Base-by-base conservation (phyloP, 108 stramenopile species). In the Cyclotella kingstonii region DNA sequence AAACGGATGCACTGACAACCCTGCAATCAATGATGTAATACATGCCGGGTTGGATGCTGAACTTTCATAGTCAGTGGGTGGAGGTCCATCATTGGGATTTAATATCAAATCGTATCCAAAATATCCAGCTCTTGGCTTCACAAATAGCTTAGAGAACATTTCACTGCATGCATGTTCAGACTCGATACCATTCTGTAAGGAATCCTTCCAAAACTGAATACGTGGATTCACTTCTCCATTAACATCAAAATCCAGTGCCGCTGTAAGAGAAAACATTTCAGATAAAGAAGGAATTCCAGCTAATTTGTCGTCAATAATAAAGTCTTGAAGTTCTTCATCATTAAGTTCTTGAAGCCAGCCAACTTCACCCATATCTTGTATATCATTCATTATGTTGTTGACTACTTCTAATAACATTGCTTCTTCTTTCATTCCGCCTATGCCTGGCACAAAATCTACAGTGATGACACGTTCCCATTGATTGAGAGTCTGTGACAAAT, bases 331-430 rank as follows among this genome's bases (percentile, higher is more conserved):
- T 11, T 54, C 53, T 11, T 42, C 46, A 8, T 38, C 46, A 9
- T 55, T 43, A 38, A 56, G 23, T 0, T 31, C 21, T 22, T 36
- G 28, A 7, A 61, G 35, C 63, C 64, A 66, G 15, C 73, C 73
- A 26, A 75, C 65, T 58, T 75, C 73, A 3, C 56, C 75, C 69
- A 76, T 70, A 36, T 71, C 75, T 52, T 71, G 69, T 11, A 76
- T 71, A 59, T 76, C 75, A 36, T 56, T 53, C 63, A 65, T 71
- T 23, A 76, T 76, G 10, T n/a, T 31, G 42, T 71, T 71, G 33
- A 71, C 75, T 7, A 76, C 63, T 10, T 47, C 29, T 12, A 71
- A 31, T 31, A 70, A 39, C 27, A 66, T 39, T 15, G 55, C 17
- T 26, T 76, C 75, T 48, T 64, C 63, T 59, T 62, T 65, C 73